Evolutionary conservation across 1,284 basidiomycete species (phyloP), one percentile per base, ranked within the genome.

Genomic region (Rhodotorula sp.): DNA sequence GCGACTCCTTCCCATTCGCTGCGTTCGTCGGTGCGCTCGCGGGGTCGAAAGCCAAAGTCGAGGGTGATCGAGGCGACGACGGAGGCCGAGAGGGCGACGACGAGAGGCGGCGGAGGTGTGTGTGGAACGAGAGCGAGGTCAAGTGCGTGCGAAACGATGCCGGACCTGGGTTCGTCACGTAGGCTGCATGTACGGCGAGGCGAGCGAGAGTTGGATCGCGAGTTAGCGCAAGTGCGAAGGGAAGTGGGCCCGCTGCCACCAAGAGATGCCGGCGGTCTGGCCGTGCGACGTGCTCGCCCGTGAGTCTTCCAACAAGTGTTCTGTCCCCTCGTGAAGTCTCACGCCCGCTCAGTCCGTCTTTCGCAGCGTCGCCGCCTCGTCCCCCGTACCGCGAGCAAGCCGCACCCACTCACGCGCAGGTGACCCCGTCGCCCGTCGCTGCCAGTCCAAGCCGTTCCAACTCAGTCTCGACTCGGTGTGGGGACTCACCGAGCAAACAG

Each of bases 101-200:
- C 77, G 93, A 89, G 77, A 97, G 87, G 70, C 90, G 89, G 72
- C 88, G 91, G 67, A 98, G 86, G 79, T 97, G 93, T 70, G 92
- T 89, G 62, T 93, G 90, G 79, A 98, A 96, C 49, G 93, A 93
- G 78, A 92, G 89, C 79, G 96, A 93, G 46, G 94, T 97, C 77
- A 98, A 89, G 82, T 93, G 94, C 22, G 92, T 86, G 66, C 92
- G 87, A 82, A 97, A 97, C 5, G 92, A 93, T 56, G 88, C 87
- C 81, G 97, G 93, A 66, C 89, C 88, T 24, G 94, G 94, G 80
- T 95, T 96, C 52, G 92, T 92, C 80, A 93, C 86, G 83, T 94
- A 94, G 57, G 94, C 94, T 95, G 80, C 24, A 11, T 95, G 80
- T 19, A 11, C 1, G 8, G 24, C 5, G 34, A 19, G 10, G 9